These are phyloP conservation scores for Tephrocybe sp. DNA, from an alignment of 768 basidiomycete genomes.

Conservation along the genomic window DNA sequence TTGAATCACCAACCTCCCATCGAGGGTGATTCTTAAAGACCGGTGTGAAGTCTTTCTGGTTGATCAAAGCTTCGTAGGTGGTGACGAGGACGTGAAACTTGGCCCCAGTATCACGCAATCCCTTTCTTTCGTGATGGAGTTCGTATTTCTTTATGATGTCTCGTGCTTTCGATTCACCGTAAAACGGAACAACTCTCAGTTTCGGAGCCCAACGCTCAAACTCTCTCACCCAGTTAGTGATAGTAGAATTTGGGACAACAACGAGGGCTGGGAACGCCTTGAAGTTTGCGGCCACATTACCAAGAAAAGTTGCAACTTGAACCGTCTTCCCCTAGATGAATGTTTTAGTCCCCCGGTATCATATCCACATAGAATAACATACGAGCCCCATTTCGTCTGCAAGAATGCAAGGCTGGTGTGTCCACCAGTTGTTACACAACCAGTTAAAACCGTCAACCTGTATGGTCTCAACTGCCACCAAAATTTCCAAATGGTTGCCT, in stretches of 20 bases:
- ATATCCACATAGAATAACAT: slow-evolving; percentile 19
- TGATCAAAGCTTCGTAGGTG: slow-evolving; percentile 86
- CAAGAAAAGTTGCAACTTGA: slow-evolving; percentile 85
- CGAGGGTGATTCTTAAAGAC: slow-evolving; percentile 83
- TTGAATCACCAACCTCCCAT: slow-evolving; percentile 66
- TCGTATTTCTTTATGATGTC: slow-evolving; percentile 84
- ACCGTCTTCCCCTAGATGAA: slow-evolving; percentile 80
- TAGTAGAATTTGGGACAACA: slow-evolving; percentile 95
- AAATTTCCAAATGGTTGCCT: slow-evolving; percentile 4
- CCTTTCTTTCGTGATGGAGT: slow-evolving; percentile 57
- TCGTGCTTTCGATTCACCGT: slow-evolving; percentile 77
- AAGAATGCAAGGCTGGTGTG: slow-evolving; percentile 79
- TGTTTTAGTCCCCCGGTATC: neutral
- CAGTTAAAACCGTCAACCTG: slow-evolving; percentile 83
- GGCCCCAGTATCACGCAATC: slow-evolving; percentile 43
- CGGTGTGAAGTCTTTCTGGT: slow-evolving; percentile 61
- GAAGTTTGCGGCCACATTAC: slow-evolving; percentile 54
- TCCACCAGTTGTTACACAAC: slow-evolving; percentile 89
- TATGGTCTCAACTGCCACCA: slow-evolving; percentile 1
- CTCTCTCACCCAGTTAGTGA: slow-evolving; percentile 94
- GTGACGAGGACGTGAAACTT: slow-evolving; percentile 91
- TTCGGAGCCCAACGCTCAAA: slow-evolving; percentile 84
- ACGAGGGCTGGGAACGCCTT: slow-evolving; percentile 79
- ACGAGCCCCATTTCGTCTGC: slow-evolving; percentile 99
- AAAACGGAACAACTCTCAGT: slow-evolving; percentile 80